A percentile compares a stretch with the other conserved stretches of the same genome.
Evolutionary conservation across 2,329 filamentous ascomycete genomes (phyloP).

Genomic region (Phialophora macrospora): DNA sequence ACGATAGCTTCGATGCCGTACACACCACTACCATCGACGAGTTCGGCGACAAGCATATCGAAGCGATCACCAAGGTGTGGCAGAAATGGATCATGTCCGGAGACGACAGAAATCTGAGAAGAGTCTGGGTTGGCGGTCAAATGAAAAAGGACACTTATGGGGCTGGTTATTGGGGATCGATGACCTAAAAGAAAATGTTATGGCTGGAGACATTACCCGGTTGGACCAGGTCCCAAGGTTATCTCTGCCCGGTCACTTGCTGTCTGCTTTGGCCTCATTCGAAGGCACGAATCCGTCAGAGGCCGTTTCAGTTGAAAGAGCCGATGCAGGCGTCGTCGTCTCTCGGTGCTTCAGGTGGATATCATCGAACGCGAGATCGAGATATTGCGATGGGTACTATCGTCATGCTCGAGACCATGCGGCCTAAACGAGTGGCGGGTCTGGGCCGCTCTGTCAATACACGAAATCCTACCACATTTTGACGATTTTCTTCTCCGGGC

Average conservation of each 20-base stretch:
- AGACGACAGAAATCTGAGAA: slow-evolving; percentile 64
- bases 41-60: neutral
- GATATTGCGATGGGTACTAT: neutral
- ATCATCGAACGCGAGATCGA: neutral
- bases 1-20: slow-evolving; percentile 58
- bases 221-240: neutral
- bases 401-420: neutral
- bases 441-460: neutral
- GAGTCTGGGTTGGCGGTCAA: slow-evolving; percentile 60
- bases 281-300: neutral
- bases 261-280: neutral
- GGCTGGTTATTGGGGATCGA: neutral
- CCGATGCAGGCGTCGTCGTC: neutral
- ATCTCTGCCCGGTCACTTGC: neutral
- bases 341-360: neutral
- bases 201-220: neutral
- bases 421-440: neutral
- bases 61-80: slow-evolving; percentile 51
- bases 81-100: slow-evolving; percentile 71
- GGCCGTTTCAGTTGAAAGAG: neutral
- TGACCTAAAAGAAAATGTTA: neutral
- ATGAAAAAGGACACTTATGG: neutral
- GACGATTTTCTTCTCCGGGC: neutral
- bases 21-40: slow-evolving; percentile 51
- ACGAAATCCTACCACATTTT: neutral